A percentile compares a stretch with the other conserved stretches of the same genome.
Evolutionary conservation across 1,139 yeast genomes (phyloP).

Genomic region (Saccharomyces uvarum): DNA sequence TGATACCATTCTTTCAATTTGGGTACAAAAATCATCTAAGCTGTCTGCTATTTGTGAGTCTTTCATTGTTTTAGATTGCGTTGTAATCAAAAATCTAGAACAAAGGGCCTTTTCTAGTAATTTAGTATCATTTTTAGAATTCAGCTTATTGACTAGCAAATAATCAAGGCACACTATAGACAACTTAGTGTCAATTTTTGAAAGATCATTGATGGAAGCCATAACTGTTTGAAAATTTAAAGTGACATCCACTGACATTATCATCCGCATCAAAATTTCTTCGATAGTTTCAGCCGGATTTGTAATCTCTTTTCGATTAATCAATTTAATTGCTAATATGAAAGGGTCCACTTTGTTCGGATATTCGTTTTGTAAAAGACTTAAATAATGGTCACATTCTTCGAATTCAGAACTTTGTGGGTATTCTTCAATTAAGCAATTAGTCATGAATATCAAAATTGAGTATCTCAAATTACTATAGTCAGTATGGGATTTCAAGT

Average conservation of each 20-base stretch:
- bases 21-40: slow-evolving; percentile 11
- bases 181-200: slow-evolving; percentile 10
- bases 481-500: slow-evolving; percentile 14
- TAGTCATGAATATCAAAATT: slow-evolving; percentile 10
- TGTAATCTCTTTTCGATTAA: slow-evolving; percentile 5
- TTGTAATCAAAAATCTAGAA: slow-evolving; percentile 17
- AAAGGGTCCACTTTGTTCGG: slow-evolving; percentile 21
- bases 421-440: slow-evolving; percentile 12
- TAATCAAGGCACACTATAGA: slow-evolving; percentile 21
- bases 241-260: slow-evolving; percentile 14
- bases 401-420: slow-evolving; percentile 1
- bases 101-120: slow-evolving; percentile 15
- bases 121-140: slow-evolving; percentile 12
- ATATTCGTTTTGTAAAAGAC: slow-evolving; percentile 15
- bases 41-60: slow-evolving; percentile 13
- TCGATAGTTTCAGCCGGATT: slow-evolving; percentile 9
- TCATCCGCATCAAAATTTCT: slow-evolving; percentile 21
- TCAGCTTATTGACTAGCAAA: slow-evolving; percentile 17
- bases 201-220: slow-evolving; percentile 19
- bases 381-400: slow-evolving; percentile 10
- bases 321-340: slow-evolving; percentile 12
- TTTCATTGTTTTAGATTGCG: slow-evolving; percentile 17
- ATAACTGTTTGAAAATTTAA: slow-evolving; percentile 15
- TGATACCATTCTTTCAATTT: slow-evolving; percentile 12
- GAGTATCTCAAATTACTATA: slow-evolving; percentile 16